Conservation (phyloP, 768 basidiomycete genomes). For the Tricholoma sp. region DNA sequence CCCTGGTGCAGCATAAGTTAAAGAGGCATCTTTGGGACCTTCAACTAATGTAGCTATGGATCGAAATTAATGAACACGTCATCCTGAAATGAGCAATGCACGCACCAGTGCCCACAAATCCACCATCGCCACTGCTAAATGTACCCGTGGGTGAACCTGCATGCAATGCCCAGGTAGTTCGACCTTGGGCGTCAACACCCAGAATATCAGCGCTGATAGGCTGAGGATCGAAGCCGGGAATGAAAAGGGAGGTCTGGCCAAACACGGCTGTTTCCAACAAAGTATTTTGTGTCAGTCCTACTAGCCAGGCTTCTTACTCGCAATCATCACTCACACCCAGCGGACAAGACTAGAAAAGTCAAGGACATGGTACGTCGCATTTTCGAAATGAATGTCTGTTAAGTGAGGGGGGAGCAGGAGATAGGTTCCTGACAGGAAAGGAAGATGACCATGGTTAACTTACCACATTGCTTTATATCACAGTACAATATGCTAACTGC, state of each 20-base stretch:
- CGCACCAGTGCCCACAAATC: conserved; percentile 18
- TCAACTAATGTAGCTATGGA: conserved; percentile 22
- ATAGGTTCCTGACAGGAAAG: too few species aligned
- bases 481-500: too few species aligned
- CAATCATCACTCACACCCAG: too few species aligned
- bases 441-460: too few species aligned
- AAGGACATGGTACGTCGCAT: not conserved
- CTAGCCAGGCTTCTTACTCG: too few species aligned
- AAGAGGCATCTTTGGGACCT: conserved; percentile 16
- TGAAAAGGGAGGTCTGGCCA: conserved; percentile 20
- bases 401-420: not conserved
- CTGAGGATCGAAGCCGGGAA: conserved; percentile 22
- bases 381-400: not conserved
- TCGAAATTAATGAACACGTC: not conserved
- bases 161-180: conserved; percentile 22
- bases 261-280: conserved; percentile 14
- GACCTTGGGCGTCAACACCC: conserved; percentile 19
- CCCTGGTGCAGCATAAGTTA: conserved; percentile 13
- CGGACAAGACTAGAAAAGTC: conserved; percentile 1
- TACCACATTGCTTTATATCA: too few species aligned
- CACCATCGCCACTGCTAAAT: not conserved
- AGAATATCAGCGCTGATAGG: conserved; percentile 23
- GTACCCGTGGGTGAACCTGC: conserved; percentile 14
- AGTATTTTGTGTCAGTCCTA: too few species aligned
- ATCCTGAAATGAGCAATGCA: not conserved